phyloP scores from a whole-genome alignment of 2,329 filamentous ascomycete species.

The Xylaria sp. region DNA sequence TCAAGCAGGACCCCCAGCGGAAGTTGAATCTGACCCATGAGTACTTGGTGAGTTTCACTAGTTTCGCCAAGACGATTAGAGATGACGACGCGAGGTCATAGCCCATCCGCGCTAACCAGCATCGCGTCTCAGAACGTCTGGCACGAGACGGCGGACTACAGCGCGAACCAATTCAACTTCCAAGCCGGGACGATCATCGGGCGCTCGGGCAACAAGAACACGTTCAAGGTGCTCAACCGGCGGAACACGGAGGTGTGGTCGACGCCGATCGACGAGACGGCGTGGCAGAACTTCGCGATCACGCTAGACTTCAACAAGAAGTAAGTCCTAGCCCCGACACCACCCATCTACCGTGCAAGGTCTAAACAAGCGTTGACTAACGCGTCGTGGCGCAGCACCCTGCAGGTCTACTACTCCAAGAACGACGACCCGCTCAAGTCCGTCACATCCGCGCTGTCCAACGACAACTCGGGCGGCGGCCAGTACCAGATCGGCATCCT shows the following conservation, averaged over 20 bases:
- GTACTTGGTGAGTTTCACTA: constrained; percentile 35
- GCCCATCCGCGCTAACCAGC: not conserved
- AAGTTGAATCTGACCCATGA: constrained; percentile 43
- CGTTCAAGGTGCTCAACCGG: constrained; percentile 50
- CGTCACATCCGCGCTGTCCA: constrained; percentile 52
- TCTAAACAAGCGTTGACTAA: not conserved
- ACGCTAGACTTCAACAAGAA: constrained; percentile 61
- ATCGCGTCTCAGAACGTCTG: constrained; percentile 40
- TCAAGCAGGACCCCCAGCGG: constrained; percentile 40
- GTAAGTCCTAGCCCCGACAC: constrained; percentile 43
- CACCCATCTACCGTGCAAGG: too few relatives aligned
- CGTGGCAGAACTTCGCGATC: constrained; percentile 67
- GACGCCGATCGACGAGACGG: constrained; percentile 48
- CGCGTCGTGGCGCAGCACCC: constrained; percentile 48
- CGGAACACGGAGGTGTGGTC: constrained; percentile 48
- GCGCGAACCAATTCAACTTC: constrained; percentile 45
- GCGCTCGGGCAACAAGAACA: constrained; percentile 44
- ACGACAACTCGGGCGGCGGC: constrained; percentile 60
- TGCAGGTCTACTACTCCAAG: constrained; percentile 62
- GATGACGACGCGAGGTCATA: too few relatives aligned
- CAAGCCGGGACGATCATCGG: constrained; percentile 44
- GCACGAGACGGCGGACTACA: constrained; percentile 39
- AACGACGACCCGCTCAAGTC: constrained; percentile 52
- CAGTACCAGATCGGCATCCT: constrained; percentile 63
- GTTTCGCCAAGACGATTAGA: not conserved